Evolutionary conservation across 805 yeast species (phyloP), one percentile per base, ranked within the genome.

Genomic region (Vanderwaltozyma tropicalis): DNA sequence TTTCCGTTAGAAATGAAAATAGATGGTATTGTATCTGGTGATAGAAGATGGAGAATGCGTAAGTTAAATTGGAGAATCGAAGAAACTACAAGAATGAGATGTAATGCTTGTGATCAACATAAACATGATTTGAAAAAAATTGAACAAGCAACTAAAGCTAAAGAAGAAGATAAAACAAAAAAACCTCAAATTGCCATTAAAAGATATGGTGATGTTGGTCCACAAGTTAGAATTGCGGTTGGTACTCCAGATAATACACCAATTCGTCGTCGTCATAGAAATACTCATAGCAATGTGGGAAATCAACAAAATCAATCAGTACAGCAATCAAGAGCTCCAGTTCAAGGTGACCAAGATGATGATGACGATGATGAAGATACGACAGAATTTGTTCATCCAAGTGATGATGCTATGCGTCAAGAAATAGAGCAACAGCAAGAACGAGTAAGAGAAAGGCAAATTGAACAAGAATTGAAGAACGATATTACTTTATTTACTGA

Each of bases 61-160:
- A 84, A 86, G 54, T 61, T 92, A 30, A 71, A 71, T 40, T 92
- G 97, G 97, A 71, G 85, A 52, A 72, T 92, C 13, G 95, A 89
- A 53, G 97, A 92, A 55, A 71, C 69, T 34, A 71, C 79, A n/a
- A 74, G 78, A 49, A 67, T 85, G 14, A 68, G 71, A 44, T 71
- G 76, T 2, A 55, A 63, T 47, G 62, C 78, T 22, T 87, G 95
- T 61, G 56, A 61, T 8, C 42, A 61, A 26, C 95, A 85, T 55
- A 57, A 57, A 29, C 44, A 60, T 10, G 78, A 78, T 49, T 61
- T 78, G 35, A 63, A 46, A 27, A 44, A 46, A 31, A 29, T 56
- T 15, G 62, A 59, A 39, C 43, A 47, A 15, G 43, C 46, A 19
- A 50, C 51, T 3, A 48, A 44, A 34, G 40, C 43, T 16, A 49